Evolutionary conservation across 2,329 filamentous ascomycete genomes (phyloP).

Genomic region (Calonectria honghensis): DNA sequence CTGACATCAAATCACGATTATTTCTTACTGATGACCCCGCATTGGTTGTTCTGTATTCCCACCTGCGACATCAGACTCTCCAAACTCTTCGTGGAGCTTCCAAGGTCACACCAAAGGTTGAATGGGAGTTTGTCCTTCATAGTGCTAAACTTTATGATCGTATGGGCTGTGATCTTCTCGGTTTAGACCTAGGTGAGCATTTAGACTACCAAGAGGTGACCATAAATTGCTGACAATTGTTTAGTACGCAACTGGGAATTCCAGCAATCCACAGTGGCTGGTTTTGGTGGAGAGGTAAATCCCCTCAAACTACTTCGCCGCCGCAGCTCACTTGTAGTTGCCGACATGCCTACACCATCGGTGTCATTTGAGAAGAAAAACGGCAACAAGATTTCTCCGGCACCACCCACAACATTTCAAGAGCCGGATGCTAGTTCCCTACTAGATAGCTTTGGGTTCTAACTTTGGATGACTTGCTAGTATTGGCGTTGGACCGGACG

Average conservation of each 20-base stretch:
- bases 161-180: constrained; percentile 95
- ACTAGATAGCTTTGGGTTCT: constrained; percentile 96
- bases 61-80: constrained; percentile 86
- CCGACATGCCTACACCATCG: constrained; percentile 76
- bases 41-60: constrained; percentile 88
- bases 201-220: constrained; percentile 37
- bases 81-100: constrained; percentile 91
- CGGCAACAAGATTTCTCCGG: constrained; percentile 66
- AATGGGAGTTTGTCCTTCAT: constrained; percentile 93
- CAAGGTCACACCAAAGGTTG: constrained; percentile 84
- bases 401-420: constrained; percentile 86
- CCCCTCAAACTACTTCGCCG: constrained; percentile 81
- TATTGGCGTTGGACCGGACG: background rate
- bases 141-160: constrained; percentile 89
- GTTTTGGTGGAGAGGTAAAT: constrained; percentile 72
- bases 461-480: constrained; percentile 11
- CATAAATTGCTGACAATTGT: constrained; percentile 42
- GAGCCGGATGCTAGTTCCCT: constrained; percentile 94
- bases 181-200: constrained; percentile 83
- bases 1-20: constrained; percentile 83
- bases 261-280: constrained; percentile 67
- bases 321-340: constrained; percentile 86
- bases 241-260: constrained; percentile 89
- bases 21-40: constrained; percentile 95
- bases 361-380: constrained; percentile 65